Base-by-base conservation (phyloP, 1,139 yeast genomes). In the Saccharomyces hybrid region DNA sequence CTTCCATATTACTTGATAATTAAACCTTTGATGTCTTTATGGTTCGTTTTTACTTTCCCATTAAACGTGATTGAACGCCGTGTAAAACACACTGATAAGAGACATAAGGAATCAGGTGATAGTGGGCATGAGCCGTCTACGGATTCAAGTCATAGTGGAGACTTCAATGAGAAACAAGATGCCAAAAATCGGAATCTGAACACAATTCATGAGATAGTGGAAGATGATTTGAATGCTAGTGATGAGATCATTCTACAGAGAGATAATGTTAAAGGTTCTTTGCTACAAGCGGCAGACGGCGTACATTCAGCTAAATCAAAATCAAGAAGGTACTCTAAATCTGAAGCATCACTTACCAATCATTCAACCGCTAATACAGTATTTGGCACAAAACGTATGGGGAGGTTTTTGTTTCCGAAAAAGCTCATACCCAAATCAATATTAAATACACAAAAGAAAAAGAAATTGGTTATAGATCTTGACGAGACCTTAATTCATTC, bases 401-500 rank as follows among this genome's bases (percentile, higher is more conserved):
- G 72, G 3, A 59, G 66, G 48, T 74, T 76, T 50, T 66, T 78
- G 16, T 78, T 78, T 63, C 80, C 83, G 2, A 72, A 74, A 56
- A 73, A 76, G 55, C 65, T 78, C 28, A 70, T 72, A 20, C 73
- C 72, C 25, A 65, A 61, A 54, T 69, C 72, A 11, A 63, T 69
- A 13, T 54, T 66, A 28, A 58, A 57, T 46, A 68, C 78, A 4
- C 72, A 73, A 38, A 71, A 53, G 68, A 75, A 76, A 60, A 93
- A 91, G 68, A 86, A 90, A 1, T 76, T 93, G 47, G 85, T 93
- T 0, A 75, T 93, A 30, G 99, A 93, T 68, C 78, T 93, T 42
- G 99, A 93, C 70, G 99, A 93, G 66, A 93, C 99, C 0, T 74
- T 93, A 56, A 90, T 93, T 56, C 99, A 93, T 69, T 89, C 98